A percentile compares a stretch with the other conserved stretches of the same genome.
Conservation (phyloP, 768 basidiomycete species). For the Scleroderma bovista region DNA sequence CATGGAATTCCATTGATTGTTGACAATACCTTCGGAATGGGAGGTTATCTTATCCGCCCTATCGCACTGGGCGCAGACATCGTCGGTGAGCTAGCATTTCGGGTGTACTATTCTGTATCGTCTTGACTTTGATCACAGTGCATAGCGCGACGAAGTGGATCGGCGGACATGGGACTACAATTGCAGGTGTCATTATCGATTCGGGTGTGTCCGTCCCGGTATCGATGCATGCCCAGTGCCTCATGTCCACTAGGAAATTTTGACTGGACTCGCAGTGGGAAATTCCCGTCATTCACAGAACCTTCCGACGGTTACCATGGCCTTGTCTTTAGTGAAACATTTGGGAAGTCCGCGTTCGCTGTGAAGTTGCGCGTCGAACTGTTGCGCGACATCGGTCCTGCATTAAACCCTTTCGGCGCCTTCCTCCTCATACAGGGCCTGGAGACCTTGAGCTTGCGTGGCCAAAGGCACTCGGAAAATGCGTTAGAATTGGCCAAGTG, state of each 20-base stretch:
- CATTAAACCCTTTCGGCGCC: conserved; percentile 50
- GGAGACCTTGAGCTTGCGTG: conserved; percentile 57
- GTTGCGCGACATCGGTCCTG: conserved; percentile 48
- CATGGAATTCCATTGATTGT: conserved; percentile 59
- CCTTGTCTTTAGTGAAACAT: conserved; percentile 42
- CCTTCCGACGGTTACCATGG: conserved; percentile 57
- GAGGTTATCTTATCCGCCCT: conserved; percentile 50
- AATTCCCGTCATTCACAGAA: conserved; percentile 52
- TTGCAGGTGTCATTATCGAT: conserved; percentile 60
- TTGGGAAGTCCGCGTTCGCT: conserved; percentile 47
- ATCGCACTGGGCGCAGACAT: conserved; percentile 57
- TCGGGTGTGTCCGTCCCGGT: conserved; percentile 33
- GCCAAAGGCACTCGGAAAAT: conserved; percentile 54
- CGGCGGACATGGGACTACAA: conserved; percentile 58
- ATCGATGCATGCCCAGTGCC: background rate
- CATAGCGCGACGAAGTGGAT: conserved; percentile 67
- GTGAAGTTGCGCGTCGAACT: conserved; percentile 48
- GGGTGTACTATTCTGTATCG: background rate
- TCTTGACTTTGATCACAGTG: conserved; percentile 24
- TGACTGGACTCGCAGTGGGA: conserved; percentile 47
- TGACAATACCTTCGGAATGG: conserved; percentile 61
- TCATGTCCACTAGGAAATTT: conserved; percentile 41
- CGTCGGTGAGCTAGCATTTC: conserved; percentile 29
- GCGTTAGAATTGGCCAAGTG: conserved; percentile 46
- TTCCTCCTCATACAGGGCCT: conserved; percentile 57